Evolutionary conservation across 805 yeast genomes (phyloP), one percentile per base, ranked within the genome.

Genomic region (Candida coquimbonensis): DNA sequence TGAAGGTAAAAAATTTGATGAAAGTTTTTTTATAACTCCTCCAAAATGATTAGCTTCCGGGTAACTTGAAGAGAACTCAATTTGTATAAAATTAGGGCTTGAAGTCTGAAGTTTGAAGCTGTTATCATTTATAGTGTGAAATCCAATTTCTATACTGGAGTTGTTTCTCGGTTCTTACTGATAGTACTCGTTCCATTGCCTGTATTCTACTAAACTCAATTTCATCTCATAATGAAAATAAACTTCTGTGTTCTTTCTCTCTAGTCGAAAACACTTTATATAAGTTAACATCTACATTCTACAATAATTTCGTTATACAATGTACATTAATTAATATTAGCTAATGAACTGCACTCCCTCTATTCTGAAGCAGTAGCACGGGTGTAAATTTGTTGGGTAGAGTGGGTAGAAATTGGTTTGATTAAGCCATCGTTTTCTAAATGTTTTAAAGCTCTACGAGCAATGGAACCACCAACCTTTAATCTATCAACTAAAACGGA

Each of bases 401-500:
- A 81, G 87, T 90, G 97, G 72, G 80, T 83, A 66, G 87, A 83
- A 69, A 93, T 85, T 64, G 95, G 89, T 78, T 83, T 86, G 75
- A 93, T 93, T 70, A 87, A 75, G 70, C 99, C 99, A 64, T 90
- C 90, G 59, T 75, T 78, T 79, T 89, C 98, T 72, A 93, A 86
- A 68, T 93, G 96, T 73, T 78, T 80, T 70, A 93, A 83, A 68
- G 98, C 99, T 71, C 88, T 85, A 80, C 99, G 91, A 67, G 99
- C 99, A 69, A 93, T 65, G 56, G 99, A 90, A 74, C 99, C 99
- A 80, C 96, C 96, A 65, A 93, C 78, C 93, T 93, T 93, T 75
- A 93, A 83, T 81, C 99, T 90, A 77, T 93, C 99, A 68, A 93
- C 99, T 66, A 93, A 81, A 59, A 91, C 96, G 59, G 98, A 91